These are phyloP conservation scores for Earliella scabrosa DNA, from an alignment of 1,284 basidiomycete genomes.

Conservation along the genomic window DNA sequence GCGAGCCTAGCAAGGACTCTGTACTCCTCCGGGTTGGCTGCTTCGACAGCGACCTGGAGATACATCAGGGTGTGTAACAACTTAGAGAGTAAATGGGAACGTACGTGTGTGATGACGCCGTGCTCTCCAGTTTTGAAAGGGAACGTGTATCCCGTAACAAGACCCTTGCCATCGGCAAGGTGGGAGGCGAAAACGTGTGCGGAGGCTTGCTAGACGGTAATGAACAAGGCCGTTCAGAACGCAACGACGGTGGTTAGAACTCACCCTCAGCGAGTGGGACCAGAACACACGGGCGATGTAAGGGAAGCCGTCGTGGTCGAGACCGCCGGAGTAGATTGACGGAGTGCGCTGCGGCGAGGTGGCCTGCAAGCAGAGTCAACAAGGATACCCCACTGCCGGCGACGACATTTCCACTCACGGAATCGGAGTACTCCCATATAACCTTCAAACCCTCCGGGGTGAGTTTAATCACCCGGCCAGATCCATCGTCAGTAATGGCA, in stretches of 20 bases:
- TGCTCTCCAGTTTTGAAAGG: conserved; percentile 73
- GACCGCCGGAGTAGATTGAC: conserved; percentile 64
- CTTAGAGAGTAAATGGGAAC: conserved; percentile 26
- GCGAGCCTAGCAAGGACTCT: conserved; percentile 54
- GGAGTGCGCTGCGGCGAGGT: conserved; percentile 44
- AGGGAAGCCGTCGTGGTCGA: conserved; percentile 58
- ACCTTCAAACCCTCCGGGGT: conserved; percentile 47
- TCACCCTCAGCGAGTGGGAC: conserved; percentile 62
- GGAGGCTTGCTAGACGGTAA: conserved; percentile 44
- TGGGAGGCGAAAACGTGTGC: conserved; percentile 66
- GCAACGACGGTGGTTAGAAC: conserved; percentile 27
- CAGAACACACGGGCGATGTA: conserved; percentile 79
- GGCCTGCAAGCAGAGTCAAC: conserved; percentile 33
- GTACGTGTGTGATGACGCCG: conserved; percentile 75
- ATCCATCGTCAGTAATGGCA: conserved; percentile 57
- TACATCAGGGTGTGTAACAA: too few relatives aligned
- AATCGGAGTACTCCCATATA: conserved; percentile 63
- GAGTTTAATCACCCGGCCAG: conserved; percentile 57
- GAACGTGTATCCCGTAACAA: conserved; percentile 68
- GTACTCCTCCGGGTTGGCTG: conserved; percentile 46
- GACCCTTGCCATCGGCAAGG: conserved; percentile 56
- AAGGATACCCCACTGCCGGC: conserved; percentile 4
- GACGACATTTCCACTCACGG: conserved; percentile 43
- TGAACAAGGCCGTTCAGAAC: neutral
- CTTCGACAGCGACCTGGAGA: conserved; percentile 58